A percentile compares a stretch with the other conserved stretches of the same genome.
Conservation (phyloP, 441 rosid species). For the Mallotus repandus region DNA sequence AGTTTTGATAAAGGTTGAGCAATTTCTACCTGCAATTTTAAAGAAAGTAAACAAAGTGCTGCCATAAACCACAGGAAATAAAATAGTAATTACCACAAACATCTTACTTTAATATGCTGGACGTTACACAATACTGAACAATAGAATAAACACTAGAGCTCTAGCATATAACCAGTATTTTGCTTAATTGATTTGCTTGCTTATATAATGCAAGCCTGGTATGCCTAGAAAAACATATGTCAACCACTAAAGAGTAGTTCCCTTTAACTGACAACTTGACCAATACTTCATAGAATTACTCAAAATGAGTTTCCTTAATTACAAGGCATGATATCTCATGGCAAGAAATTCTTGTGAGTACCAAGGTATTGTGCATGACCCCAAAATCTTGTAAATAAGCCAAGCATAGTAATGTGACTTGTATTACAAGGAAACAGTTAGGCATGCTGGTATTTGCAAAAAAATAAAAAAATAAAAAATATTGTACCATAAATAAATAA, state of each 20-base stretch:
- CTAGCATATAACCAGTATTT: background rate
- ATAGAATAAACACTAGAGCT: background rate
- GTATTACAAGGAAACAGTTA: too few species aligned
- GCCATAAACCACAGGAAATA: slow-evolving; percentile 5
- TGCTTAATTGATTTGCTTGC: slow-evolving; percentile 1
- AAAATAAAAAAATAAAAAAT: background rate
- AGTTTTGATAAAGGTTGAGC: slow-evolving; percentile 82
- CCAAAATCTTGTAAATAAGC: background rate
- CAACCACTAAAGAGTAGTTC: background rate
- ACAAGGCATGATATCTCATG: background rate
- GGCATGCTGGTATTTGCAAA: too few species aligned
- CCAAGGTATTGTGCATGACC: background rate
- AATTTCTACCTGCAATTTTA: slow-evolving; percentile 65
- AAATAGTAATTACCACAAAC: background rate
- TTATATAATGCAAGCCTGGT: background rate
- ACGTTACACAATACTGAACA: background rate
- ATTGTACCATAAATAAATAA: background rate
- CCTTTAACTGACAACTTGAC: background rate
- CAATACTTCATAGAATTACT: background rate
- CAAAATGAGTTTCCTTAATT: slow-evolving; percentile 1
- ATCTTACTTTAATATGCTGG: background rate
- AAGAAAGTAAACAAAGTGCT: slow-evolving; percentile 8
- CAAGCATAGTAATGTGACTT: background rate
- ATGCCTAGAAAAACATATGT: background rate
- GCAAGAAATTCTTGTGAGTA: background rate